Base-by-base conservation (phyloP, 495 filamentous ascomycete species). In the Aspergillus saccharolyticus region DNA sequence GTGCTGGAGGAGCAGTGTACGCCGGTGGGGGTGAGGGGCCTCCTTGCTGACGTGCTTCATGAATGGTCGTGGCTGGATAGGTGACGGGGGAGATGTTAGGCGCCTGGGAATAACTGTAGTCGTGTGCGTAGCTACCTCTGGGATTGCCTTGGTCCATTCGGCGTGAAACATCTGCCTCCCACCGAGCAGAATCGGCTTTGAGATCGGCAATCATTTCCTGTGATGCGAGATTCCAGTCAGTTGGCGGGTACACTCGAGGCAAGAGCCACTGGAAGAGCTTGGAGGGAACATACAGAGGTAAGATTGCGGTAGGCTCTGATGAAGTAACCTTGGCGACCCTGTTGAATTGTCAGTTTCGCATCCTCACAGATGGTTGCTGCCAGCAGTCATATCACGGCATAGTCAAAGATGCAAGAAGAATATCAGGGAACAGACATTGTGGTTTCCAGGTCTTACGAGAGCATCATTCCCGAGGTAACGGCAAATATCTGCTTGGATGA, bases 401-500 rank as follows among this genome's bases (percentile, higher is more conserved):
- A 14, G 46, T 24, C n/a, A 46, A 39, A 8, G 25, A 55, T 24
- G 52, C 50, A 62, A 59, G 51, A 54, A 57, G 33, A 58, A 53
- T 44, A 42, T 60, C 33, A 60, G 64, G 60, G 62, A 61, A 73
- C 83, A 67, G 77, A 91, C 90, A 83, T 89, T 82, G 74, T 91
- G 89, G 59, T 77, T 83, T 70, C 89, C 90, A 57, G 91, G 91
- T 70, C 88, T 85, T 63, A 94, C 90, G 62, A 91, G 82, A 30
- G 91, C 91, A 80, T 96, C 91, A 66, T 89, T 89, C 62, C 91
- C 91, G 57, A 96, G 84, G 69, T 94, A 96, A 70, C 90, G 87
- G 78, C 91, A 95, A 58, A 96, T 93, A 75, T 96, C 91, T 69
- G 91, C 88, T 67, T 90, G 89, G 74, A 96, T 94, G 66, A 96